Evolutionary conservation across 2,329 filamentous ascomycete genomes (phyloP).

Genomic region (Phaeophleospora eucalypticola): DNA sequence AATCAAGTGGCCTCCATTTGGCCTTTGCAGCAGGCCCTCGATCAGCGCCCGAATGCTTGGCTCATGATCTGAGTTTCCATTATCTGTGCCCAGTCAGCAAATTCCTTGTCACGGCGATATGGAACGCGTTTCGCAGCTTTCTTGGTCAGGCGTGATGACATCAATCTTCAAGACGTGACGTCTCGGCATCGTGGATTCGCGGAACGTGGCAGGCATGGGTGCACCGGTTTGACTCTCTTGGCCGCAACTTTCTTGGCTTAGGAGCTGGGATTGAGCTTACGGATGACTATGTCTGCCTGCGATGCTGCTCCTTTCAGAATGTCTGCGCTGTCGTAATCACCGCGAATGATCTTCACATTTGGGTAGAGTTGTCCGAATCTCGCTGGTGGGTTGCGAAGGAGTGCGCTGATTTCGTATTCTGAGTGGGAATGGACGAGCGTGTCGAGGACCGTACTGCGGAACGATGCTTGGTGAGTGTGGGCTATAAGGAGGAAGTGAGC

Average conservation of each 20-base stretch:
- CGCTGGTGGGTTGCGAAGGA: constrained; percentile 42
- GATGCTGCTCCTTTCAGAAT: constrained; percentile 42
- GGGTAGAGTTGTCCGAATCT: constrained; percentile 43
- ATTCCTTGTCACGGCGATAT: too few species aligned
- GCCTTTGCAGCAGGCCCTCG: constrained; percentile 41
- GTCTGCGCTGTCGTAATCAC: constrained; percentile 40
- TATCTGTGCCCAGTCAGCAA: constrained; percentile 29
- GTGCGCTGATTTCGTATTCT: constrained; percentile 43
- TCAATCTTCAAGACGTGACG: too few species aligned
- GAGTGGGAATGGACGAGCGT: constrained; percentile 43
- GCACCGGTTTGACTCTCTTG: too few species aligned
- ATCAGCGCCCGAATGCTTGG: constrained; percentile 46
- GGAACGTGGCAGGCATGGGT: too few species aligned
- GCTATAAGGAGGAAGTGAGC: not conserved
- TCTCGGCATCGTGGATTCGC: too few species aligned
- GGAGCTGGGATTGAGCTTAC: too few species aligned
- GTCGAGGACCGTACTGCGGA: constrained; percentile 41
- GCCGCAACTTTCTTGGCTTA: too few species aligned
- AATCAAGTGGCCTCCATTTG: constrained; percentile 30
- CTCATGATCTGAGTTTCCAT: constrained; percentile 41
- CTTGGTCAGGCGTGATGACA: not conserved
- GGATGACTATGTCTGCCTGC: constrained; percentile 46
- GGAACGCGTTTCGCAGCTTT: too few species aligned
- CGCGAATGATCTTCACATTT: constrained; percentile 39
- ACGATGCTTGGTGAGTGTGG: not conserved